Conservation (phyloP, 495 filamentous ascomycete genomes). For the Letharia columbiana region DNA sequence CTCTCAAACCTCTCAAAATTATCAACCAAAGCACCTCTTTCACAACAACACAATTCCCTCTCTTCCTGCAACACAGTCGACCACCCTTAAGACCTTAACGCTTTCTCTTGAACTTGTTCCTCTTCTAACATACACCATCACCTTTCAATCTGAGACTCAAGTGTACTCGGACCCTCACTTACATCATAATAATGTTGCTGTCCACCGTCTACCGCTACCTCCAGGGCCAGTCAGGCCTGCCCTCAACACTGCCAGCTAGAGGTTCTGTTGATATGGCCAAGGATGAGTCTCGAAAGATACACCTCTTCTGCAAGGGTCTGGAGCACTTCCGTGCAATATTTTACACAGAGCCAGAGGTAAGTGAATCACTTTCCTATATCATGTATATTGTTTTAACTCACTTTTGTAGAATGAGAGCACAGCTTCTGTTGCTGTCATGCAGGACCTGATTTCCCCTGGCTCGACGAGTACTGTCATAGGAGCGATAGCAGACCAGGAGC, state of each 20-base stretch:
- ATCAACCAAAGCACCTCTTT: too few relatives aligned
- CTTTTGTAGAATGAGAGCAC: background rate
- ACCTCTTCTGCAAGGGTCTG: background rate
- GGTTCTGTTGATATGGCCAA: background rate
- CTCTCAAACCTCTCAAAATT: too few relatives aligned
- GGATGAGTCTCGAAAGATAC: background rate
- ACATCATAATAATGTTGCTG: background rate
- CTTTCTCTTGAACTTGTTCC: background rate
- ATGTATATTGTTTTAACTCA: background rate
- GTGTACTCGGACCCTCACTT: background rate
- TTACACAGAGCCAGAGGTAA: background rate
- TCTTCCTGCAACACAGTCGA: too few relatives aligned
- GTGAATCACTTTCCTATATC: background rate
- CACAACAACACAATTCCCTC: too few relatives aligned
- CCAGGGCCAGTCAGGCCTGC: background rate
- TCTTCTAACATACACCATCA: background rate
- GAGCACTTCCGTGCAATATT: background rate
- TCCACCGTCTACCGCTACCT: background rate
- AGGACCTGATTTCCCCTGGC: background rate
- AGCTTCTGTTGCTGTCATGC: background rate
- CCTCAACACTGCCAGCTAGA: background rate
- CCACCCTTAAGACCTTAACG: too few relatives aligned
- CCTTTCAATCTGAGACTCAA: background rate
- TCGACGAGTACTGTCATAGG: background rate
- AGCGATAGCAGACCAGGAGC: background rate